Conservation (phyloP, 805 yeast species). For the Metschnikowia borealis region DNA sequence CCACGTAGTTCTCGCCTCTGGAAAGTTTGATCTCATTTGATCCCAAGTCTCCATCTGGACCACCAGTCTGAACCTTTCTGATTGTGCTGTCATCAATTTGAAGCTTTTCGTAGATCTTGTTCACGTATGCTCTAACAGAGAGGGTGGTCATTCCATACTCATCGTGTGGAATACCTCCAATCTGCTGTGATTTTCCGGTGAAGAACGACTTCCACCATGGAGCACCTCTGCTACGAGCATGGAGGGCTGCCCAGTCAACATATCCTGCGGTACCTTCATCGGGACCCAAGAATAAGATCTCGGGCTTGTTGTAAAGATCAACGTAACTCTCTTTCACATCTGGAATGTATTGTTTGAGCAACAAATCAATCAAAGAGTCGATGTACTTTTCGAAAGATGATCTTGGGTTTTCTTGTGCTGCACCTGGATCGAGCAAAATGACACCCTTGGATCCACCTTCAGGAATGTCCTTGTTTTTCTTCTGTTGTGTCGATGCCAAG, state of each 20-base stretch:
- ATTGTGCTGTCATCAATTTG: slow-evolving; percentile 55
- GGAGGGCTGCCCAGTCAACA: slow-evolving; percentile 96
- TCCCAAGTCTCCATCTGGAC: slow-evolving; percentile 98
- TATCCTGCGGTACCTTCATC: slow-evolving; percentile 97
- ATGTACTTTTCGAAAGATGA: slow-evolving; percentile 89
- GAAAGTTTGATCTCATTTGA: slow-evolving; percentile 91
- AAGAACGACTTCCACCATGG: slow-evolving; percentile 98
- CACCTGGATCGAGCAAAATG: slow-evolving; percentile 73
- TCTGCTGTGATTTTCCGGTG: slow-evolving; percentile 86
- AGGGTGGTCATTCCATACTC: slow-evolving; percentile 96
- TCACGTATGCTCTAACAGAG: slow-evolving; percentile 88
- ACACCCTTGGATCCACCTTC: slow-evolving; percentile 99
- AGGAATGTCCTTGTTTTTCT: slow-evolving; percentile 96
- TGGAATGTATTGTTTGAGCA: slow-evolving; percentile 65
- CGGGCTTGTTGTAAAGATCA: slow-evolving; percentile 78
- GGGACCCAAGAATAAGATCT: slow-evolving; percentile 96
- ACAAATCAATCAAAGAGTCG: slow-evolving; percentile 82
- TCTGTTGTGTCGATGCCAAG: slow-evolving; percentile 92
- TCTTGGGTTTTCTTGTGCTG: slow-evolving; percentile 72
- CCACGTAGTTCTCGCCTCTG: slow-evolving; percentile 77
- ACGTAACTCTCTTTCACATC: slow-evolving; percentile 80
- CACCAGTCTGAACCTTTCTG: slow-evolving; percentile 92
- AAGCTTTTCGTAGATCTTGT: slow-evolving; percentile 78
- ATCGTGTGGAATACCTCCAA: slow-evolving; percentile 98
- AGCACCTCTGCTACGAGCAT: slow-evolving; percentile 88